Evolutionary conservation across 1,139 yeast species (phyloP).

Genomic region (Yamadazyma atmosphaerica): DNA sequence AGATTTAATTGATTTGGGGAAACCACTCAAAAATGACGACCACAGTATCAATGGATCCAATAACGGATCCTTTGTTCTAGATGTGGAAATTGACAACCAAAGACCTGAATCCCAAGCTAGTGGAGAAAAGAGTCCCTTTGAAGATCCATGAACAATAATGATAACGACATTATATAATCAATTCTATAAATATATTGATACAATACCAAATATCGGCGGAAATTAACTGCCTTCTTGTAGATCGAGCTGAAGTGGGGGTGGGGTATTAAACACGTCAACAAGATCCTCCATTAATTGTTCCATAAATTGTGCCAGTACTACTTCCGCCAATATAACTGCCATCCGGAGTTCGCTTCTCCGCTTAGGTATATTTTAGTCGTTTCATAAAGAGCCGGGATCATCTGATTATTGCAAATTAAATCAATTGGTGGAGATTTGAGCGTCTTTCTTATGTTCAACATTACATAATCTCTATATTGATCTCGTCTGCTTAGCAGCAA

Average conservation of each 20-base stretch:
- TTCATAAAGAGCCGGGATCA: too few relatives aligned
- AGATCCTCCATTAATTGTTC: conserved; percentile 2
- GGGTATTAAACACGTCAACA: not conserved
- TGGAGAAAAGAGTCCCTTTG: conserved; percentile 28
- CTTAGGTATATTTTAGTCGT: not conserved
- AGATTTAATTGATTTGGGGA: conserved; percentile 17
- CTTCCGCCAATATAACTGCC: not conserved
- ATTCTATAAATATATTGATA: not conserved
- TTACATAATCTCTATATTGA: not conserved
- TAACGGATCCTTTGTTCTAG: conserved; percentile 35
- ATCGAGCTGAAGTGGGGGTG: not conserved
- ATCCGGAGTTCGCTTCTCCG: conserved; percentile 3
- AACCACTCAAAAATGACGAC: conserved; percentile 12
- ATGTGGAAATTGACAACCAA: conserved; percentile 33
- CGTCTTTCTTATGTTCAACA: too few relatives aligned
- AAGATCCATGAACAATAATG: conserved; percentile 22
- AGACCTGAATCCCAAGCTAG: conserved; percentile 22
- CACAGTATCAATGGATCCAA: conserved; percentile 10
- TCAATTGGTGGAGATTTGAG: too few relatives aligned
- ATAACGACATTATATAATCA: not conserved
- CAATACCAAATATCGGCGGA: too few relatives aligned
- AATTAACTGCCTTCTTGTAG: too few relatives aligned
- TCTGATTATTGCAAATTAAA: too few relatives aligned
- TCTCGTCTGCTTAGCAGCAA: too few relatives aligned
- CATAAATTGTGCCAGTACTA: conserved; percentile 1